phyloP scores from a whole-genome alignment of 441 rosid genomes.

The Populus hybrid region DNA sequence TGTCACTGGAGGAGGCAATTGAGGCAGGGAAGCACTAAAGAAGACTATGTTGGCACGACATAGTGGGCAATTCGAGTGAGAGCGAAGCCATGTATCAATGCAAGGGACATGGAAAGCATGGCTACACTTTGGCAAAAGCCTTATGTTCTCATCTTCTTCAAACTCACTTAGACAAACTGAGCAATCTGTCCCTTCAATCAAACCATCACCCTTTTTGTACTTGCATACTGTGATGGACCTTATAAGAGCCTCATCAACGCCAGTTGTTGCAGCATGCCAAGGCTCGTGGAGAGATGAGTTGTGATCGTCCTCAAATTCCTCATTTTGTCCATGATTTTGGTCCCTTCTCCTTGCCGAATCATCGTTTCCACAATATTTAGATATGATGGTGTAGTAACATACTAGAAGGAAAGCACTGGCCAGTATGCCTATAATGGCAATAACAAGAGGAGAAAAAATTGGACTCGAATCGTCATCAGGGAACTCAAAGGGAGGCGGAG shows the following conservation, averaged over 20 bases:
- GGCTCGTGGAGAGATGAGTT: conserved; percentile 50
- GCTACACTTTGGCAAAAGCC: too few relatives aligned
- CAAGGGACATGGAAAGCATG: too few relatives aligned
- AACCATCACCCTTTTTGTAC: too few relatives aligned
- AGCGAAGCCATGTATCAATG: not conserved
- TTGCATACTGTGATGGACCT: too few relatives aligned
- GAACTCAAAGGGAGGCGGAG: conserved; percentile 65
- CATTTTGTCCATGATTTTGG: conserved; percentile 26
- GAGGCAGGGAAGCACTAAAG: conserved; percentile 23
- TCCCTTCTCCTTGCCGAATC: conserved; percentile 28
- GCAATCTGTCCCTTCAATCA: too few relatives aligned
- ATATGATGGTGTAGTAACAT: conserved; percentile 65
- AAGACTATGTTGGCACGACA: conserved; percentile 66
- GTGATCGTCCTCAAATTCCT: conserved; percentile 37
- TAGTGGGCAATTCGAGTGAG: conserved; percentile 86
- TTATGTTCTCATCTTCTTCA: too few relatives aligned
- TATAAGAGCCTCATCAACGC: conserved; percentile 11
- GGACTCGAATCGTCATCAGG: conserved; percentile 44
- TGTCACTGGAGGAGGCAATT: conserved; percentile 11
- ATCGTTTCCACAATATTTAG: conserved; percentile 52
- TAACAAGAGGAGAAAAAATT: conserved; percentile 70
- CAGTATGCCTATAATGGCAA: conserved; percentile 65
- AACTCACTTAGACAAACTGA: too few relatives aligned
- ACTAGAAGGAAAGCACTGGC: conserved; percentile 78
- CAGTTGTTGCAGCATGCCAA: conserved; percentile 43